Evolutionary conservation across 2,329 filamentous ascomycete genomes (phyloP), one percentile per base, ranked within the genome.

Genomic region (Epichloe sibirici): DNA sequence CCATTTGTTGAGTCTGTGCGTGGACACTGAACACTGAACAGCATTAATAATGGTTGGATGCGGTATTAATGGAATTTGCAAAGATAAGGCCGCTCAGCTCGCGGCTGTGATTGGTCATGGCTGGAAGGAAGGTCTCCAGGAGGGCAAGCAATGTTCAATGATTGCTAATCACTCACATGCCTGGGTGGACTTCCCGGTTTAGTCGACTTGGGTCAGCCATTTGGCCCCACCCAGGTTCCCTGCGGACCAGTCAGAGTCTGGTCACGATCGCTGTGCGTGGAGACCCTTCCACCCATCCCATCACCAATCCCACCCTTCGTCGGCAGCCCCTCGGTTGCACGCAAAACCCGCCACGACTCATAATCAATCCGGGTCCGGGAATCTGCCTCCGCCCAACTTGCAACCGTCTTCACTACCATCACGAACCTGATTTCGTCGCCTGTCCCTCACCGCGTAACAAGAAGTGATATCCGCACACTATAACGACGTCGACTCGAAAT

Each of bases 331-430:
- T 55, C 54, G 51, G 51, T 49, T 49, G 47, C 39, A 31, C n/a
- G 46, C 54, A 55, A 55, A 53, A 53, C 38, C 47, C 49, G 42
- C 42, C 38, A 12, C 46, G 45, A 52, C 55, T 28, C 53, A 53
- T 44, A 39, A 42, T 31, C 44, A 49, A 49, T 48, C 39, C 37
- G 37, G 51, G 38, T 15, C 28, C 49, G 46, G 49, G 2, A 42
- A 13, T 42, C 11, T 49, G 15, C 4, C 25, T 11, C 39, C 38
- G 39, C 23, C 43, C 15, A 54, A 48, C 47, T 21, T 53, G 49
- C 21, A 51, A 15, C 53, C 38, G 39, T 37, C 48, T 44, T 51
- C 28, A 47, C 38, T 49, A 44, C 49, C 49, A 49, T 45, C 45
- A 21, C 31, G 39, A 45, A 47, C 17, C 17, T 43, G 35, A n/a